phyloP scores from a whole-genome alignment of 1,284 basidiomycete species.

The Pseudozyma sp. region DNA sequence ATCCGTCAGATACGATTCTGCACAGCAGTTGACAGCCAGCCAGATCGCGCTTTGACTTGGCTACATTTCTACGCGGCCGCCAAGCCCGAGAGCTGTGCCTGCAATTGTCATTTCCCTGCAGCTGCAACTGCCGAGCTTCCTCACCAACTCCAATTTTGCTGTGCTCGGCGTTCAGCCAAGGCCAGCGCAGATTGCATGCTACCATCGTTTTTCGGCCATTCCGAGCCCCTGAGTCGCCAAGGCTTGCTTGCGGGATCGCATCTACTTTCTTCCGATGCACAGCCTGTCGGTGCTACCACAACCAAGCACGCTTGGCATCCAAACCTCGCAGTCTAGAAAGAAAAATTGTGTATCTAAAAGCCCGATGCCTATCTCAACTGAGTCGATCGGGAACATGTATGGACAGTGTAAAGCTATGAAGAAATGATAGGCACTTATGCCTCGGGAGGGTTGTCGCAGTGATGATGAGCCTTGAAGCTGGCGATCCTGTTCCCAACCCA shows the following conservation, averaged over 20 bases:
- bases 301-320: neutral
- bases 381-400: too few species aligned
- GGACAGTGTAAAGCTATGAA: neutral
- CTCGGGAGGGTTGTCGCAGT: constrained; percentile 22
- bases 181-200: neutral
- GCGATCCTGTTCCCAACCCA: constrained; percentile 22
- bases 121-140: constrained; percentile 1
- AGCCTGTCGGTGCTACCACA: neutral
- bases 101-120: neutral
- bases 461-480: constrained; percentile 19
- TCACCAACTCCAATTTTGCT: neutral
- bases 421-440: neutral
- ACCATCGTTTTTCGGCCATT: neutral
- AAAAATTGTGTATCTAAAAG: too few species aligned
- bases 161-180: constrained; percentile 6
- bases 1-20: too few species aligned
- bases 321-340: neutral
- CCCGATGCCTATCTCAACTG: too few species aligned
- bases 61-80: constrained; percentile 1
- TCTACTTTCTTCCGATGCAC: neutral
- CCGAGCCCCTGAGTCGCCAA: constrained; percentile 3
- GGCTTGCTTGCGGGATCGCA: neutral
- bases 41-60: constrained; percentile 4
- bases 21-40: neutral
- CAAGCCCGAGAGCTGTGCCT: constrained; percentile 2